These are phyloP conservation scores for Monosporascus sp. DNA, from an alignment of 2,329 filamentous ascomycete genomes.

Conservation along the genomic window DNA sequence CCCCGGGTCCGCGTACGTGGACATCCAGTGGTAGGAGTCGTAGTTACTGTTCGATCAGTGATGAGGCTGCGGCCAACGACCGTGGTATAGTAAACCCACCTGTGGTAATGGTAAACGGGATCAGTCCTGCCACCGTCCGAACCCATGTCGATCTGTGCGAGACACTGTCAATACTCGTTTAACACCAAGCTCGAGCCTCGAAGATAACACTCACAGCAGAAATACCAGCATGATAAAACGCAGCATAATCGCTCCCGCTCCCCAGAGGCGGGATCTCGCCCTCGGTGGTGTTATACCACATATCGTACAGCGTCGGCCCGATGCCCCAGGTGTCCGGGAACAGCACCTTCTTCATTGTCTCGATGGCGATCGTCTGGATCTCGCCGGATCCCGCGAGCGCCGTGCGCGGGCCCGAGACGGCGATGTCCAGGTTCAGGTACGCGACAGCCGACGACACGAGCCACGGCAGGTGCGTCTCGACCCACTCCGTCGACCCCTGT, in stretches of 20 bases:
- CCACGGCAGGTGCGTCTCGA: conserved; percentile 5
- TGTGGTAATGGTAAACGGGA: conserved; percentile 5
- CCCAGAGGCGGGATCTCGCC: conserved; percentile 4
- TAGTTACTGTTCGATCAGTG: neutral
- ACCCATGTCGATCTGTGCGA: conserved; percentile 3
- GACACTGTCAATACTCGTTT: neutral
- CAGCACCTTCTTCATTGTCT: conserved; percentile 6
- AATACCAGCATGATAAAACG: conserved; percentile 5
- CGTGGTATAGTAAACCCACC: neutral
- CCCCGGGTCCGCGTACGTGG: conserved; percentile 42
- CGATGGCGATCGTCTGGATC: conserved; percentile 7
- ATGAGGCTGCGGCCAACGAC: neutral
- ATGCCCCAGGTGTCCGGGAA: conserved; percentile 4
- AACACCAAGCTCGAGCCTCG: no score
- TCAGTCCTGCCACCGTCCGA: conserved; percentile 4
- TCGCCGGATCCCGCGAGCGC: conserved; percentile 19
- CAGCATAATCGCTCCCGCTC: conserved; percentile 6
- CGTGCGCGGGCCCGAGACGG: conserved; percentile 37
- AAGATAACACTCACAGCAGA: neutral
- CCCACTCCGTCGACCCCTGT: conserved; percentile 6
- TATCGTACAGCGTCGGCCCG: conserved; percentile 4
- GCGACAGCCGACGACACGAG: conserved; percentile 3
- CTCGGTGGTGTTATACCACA: conserved; percentile 7
- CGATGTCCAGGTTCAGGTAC: conserved; percentile 48
- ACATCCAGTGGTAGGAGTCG: conserved; percentile 42